Evolutionary conservation across 441 rosid genomes (phyloP).

Genomic region (Euphorbia corollata): DNA sequence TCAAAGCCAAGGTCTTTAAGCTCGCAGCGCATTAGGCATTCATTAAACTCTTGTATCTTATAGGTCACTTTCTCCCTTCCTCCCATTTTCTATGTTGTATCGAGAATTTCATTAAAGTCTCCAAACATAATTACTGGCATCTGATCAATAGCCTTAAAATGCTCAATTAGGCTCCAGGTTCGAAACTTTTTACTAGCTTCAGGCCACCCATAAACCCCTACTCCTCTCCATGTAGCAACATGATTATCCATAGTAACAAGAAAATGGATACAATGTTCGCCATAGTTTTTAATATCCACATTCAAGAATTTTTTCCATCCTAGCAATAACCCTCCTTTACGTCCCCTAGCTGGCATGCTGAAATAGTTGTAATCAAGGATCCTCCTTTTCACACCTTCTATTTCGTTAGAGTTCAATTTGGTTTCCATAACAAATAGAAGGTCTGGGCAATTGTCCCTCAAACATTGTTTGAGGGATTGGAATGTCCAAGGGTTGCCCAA

Average conservation of each 20-base stretch:
- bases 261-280: too few relatives aligned
- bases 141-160: background rate
- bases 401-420: background rate
- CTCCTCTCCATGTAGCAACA: background rate
- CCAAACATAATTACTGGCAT: background rate
- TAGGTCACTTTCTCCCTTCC: background rate
- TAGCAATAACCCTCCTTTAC: background rate
- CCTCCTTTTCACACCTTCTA: background rate
- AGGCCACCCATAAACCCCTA: background rate
- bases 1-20: background rate
- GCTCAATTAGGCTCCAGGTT: background rate
- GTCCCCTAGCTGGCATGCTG: background rate
- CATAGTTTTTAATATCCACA: too few relatives aligned
- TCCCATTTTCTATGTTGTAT: background rate
- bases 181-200: background rate
- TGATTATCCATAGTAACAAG: background rate
- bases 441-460: background rate
- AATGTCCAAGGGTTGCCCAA: background rate
- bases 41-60: background rate
- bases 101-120: background rate
- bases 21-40: background rate
- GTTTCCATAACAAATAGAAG: background rate
- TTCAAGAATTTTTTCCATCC: background rate
- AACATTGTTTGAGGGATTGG: background rate
- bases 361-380: background rate